Evolutionary conservation across 2,329 filamentous ascomycete species (phyloP).

Genomic region (Huntiella savannae): DNA sequence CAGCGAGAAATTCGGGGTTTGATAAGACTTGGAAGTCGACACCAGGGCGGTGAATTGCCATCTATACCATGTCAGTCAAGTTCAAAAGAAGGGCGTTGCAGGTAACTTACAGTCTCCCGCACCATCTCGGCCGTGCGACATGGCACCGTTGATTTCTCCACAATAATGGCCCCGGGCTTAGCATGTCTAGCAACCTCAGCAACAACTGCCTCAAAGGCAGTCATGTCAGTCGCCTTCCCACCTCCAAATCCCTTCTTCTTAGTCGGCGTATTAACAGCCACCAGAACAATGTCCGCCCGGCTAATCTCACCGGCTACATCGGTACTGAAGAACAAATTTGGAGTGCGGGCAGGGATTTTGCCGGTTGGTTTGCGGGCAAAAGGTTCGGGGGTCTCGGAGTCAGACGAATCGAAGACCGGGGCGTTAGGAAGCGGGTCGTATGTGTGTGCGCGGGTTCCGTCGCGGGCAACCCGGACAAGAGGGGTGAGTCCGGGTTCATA

Average conservation of each 20-base stretch:
- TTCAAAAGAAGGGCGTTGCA: neutral
- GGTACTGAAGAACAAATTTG: slow-evolving; percentile 58
- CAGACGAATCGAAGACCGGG: slow-evolving; percentile 13
- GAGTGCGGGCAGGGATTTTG: slow-evolving; percentile 25
- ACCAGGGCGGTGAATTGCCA: slow-evolving; percentile 39
- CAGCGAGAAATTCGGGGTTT: slow-evolving; percentile 66
- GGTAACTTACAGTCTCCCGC: slow-evolving; percentile 38
- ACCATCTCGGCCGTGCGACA: slow-evolving; percentile 55
- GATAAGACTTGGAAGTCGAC: slow-evolving; percentile 57
- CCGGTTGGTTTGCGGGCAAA: slow-evolving; percentile 13
- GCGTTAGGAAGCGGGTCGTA: slow-evolving; percentile 21
- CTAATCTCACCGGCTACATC: slow-evolving; percentile 41
- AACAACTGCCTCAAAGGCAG: slow-evolving; percentile 50
- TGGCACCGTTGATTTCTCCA: slow-evolving; percentile 68
- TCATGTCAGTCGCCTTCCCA: slow-evolving; percentile 54
- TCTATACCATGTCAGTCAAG: slow-evolving; percentile 18
- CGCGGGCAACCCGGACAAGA: slow-evolving; percentile 45
- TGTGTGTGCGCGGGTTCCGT: slow-evolving; percentile 29
- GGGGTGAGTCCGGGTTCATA: slow-evolving; percentile 55
- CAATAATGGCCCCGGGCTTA: slow-evolving; percentile 49
- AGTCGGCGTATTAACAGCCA: slow-evolving; percentile 64
- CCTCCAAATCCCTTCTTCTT: slow-evolving; percentile 52
- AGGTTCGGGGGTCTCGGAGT: neutral
- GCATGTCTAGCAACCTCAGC: slow-evolving; percentile 48
- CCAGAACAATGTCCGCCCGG: slow-evolving; percentile 53